Conservation (phyloP, 257 asterid genomes). For the Przewalskia tangutica region DNA sequence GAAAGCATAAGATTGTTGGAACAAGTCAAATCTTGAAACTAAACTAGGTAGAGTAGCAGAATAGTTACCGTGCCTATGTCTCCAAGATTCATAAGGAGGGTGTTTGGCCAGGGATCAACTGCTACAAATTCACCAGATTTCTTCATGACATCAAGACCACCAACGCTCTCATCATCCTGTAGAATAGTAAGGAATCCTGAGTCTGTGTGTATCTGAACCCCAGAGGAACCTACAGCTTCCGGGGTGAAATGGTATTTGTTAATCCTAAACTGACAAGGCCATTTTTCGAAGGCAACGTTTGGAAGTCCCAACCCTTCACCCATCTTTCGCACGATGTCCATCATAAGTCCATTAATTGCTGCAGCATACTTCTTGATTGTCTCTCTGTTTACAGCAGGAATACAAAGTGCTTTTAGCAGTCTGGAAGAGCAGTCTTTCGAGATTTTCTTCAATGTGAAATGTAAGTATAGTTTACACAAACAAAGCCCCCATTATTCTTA, state of each 20-base stretch:
- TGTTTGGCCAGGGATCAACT: slow-evolving; percentile 49
- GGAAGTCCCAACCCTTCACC: slow-evolving; percentile 37
- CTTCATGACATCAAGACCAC: slow-evolving; percentile 62
- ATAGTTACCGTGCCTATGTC: slow-evolving; percentile 43
- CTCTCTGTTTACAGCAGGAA: slow-evolving; percentile 24
- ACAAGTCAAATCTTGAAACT: neutral
- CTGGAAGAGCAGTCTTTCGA: neutral
- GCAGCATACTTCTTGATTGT: slow-evolving; percentile 37
- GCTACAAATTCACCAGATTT: slow-evolving; percentile 39
- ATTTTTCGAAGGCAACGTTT: slow-evolving; percentile 26
- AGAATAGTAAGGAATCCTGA: slow-evolving; percentile 56
- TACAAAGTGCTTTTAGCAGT: neutral
- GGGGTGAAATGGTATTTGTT: slow-evolving; percentile 49
- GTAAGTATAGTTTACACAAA: neutral
- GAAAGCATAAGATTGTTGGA: neutral
- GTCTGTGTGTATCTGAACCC: slow-evolving; percentile 63
- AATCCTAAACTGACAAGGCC: slow-evolving; percentile 63
- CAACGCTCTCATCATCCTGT: slow-evolving; percentile 55
- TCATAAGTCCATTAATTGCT: slow-evolving; percentile 36
- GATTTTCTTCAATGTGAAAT: neutral
- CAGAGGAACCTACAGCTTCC: slow-evolving; percentile 37
- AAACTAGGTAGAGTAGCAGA: neutral
- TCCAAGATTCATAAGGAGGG: slow-evolving; percentile 58
- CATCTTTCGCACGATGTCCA: slow-evolving; percentile 30
- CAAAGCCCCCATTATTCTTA: neutral